Percentiles rank a stretch among this genome's conserved stretches.
Conservation (phyloP, 2,329 filamentous ascomycete species). For the Ascosphaera apis region DNA sequence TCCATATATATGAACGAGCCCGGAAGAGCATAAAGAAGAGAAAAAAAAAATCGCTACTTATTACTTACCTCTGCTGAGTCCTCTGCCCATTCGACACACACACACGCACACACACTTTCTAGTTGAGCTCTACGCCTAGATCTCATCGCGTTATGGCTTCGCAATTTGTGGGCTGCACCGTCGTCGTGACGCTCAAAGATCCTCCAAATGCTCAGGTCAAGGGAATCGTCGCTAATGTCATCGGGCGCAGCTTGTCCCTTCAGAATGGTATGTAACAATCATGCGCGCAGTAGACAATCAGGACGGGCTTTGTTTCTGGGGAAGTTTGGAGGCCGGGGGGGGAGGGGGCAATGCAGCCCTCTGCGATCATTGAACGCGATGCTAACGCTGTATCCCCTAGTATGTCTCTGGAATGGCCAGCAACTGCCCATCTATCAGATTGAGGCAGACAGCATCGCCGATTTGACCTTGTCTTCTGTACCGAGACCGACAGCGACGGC, state of each 20-base stretch:
- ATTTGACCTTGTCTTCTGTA: conserved; percentile 29
- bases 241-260: conserved; percentile 45
- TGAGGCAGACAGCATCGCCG: conserved; percentile 33
- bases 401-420: conserved; percentile 29
- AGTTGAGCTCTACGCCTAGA: too few relatives aligned
- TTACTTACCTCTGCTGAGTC: too few relatives aligned
- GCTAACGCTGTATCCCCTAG: too few relatives aligned
- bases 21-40: too few relatives aligned
- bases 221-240: conserved; percentile 47
- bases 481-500: conserved; percentile 6
- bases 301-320: conserved; percentile 19
- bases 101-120: too few relatives aligned
- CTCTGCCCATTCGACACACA: too few relatives aligned
- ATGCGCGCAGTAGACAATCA: neutral
- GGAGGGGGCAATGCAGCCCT: too few relatives aligned
- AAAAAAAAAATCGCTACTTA: too few relatives aligned
- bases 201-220: conserved; percentile 41
- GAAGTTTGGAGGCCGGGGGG: conserved; percentile 21
- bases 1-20: too few relatives aligned
- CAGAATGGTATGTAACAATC: conserved; percentile 44
- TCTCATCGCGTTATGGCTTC: conserved; percentile 40
- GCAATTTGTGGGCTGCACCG: conserved; percentile 53
- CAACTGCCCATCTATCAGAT: conserved; percentile 30
- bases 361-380: too few relatives aligned
- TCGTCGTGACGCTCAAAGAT: conserved; percentile 46